phyloP scores from a whole-genome alignment of 805 yeast species.

The Metschnikowia aberdeeniae region DNA sequence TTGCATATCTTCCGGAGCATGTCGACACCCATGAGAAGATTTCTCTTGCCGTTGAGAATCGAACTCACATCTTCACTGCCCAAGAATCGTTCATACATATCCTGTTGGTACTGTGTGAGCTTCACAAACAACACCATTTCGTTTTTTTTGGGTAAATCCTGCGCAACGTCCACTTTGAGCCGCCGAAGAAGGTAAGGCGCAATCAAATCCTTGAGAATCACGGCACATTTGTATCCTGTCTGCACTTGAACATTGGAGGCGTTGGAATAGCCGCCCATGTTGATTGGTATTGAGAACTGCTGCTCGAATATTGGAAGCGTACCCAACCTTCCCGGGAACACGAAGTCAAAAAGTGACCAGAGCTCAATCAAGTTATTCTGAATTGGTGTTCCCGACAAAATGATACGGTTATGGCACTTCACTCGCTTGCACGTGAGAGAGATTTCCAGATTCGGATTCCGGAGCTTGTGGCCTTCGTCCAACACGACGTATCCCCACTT shows the following conservation, averaged over 20 bases:
- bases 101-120: constrained; percentile 71
- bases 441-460: constrained; percentile 90
- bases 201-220: constrained; percentile 78
- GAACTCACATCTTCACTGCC: constrained; percentile 71
- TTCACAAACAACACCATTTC: constrained; percentile 94
- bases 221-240: constrained; percentile 94
- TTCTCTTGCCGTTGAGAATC: constrained; percentile 69
- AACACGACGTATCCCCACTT: constrained; percentile 88
- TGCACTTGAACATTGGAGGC: constrained; percentile 95
- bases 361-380: constrained; percentile 89
- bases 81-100: constrained; percentile 68
- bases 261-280: constrained; percentile 97
- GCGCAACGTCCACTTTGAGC: constrained; percentile 90
- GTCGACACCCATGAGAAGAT: constrained; percentile 87
- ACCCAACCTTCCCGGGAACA: constrained; percentile 91
- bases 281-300: constrained; percentile 89
- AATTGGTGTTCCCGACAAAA: constrained; percentile 93
- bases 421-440: constrained; percentile 81
- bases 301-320: constrained; percentile 92
- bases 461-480: constrained; percentile 95
- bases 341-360: constrained; percentile 94
- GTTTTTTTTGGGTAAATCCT: constrained; percentile 86
- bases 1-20: constrained; percentile 88
- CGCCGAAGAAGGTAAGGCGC: constrained; percentile 86
- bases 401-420: constrained; percentile 79